Evolutionary conservation across 2,329 filamentous ascomycete species (phyloP).

Genomic region (Myotisia sp.): DNA sequence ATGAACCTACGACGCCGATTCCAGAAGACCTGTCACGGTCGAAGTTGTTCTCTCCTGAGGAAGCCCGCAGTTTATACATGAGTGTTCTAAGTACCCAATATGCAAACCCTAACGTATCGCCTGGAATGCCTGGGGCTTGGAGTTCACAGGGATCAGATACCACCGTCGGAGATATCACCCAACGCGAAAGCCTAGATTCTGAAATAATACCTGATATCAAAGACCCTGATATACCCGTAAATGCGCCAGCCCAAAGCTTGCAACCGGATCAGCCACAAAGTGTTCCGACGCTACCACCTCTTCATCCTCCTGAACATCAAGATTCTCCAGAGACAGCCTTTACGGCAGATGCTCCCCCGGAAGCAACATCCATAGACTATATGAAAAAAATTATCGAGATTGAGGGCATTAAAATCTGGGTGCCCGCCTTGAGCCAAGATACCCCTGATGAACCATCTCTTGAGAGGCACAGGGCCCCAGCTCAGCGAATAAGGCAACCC

Average conservation of each 20-base stretch:
- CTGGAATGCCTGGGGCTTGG: slow-evolving; percentile 32
- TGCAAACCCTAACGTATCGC: slow-evolving; percentile 15
- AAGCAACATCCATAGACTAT: too few relatives aligned
- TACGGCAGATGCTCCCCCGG: too few relatives aligned
- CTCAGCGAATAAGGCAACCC: slow-evolving; percentile 6
- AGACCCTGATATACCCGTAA: too few relatives aligned
- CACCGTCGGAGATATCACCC: not conserved
- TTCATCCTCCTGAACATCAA: too few relatives aligned
- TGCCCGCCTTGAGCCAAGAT: slow-evolving; percentile 18
- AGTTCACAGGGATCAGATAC: slow-evolving; percentile 14
- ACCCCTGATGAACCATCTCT: not conserved
- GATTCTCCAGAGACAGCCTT: too few relatives aligned
- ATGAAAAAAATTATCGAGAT: slow-evolving; percentile 24
- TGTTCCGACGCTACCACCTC: too few relatives aligned
- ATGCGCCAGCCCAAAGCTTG: too few relatives aligned
- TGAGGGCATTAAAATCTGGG: slow-evolving; percentile 24
- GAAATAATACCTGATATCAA: too few relatives aligned
- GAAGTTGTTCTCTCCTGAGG: slow-evolving; percentile 34
- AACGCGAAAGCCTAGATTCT: too few relatives aligned
- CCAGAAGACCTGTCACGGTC: slow-evolving; percentile 31
- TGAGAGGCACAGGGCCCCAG: slow-evolving; percentile 1
- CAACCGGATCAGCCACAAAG: too few relatives aligned
- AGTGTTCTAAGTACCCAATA: slow-evolving; percentile 40
- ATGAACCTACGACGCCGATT: too few relatives aligned
- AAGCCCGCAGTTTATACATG: slow-evolving; percentile 40